A percentile compares a stretch with the other conserved stretches of the same genome.
phyloP scores from a whole-genome alignment of 2,329 filamentous ascomycete species.

The Penicillium sp. region DNA sequence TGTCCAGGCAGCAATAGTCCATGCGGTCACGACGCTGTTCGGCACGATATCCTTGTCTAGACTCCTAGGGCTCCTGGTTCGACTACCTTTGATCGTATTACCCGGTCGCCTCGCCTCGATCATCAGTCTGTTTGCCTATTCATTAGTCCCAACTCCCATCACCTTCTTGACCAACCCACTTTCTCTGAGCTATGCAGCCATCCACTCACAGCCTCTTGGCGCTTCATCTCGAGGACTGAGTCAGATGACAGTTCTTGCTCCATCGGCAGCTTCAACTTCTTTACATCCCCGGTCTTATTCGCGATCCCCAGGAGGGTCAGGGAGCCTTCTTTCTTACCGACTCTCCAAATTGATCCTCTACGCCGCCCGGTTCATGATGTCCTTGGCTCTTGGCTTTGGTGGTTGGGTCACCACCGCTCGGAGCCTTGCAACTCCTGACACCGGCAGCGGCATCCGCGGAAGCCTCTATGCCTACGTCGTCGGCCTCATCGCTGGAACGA shows the following conservation, averaged over 20 bases:
- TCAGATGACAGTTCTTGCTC: conserved; percentile 78
- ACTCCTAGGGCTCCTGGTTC: conserved; percentile 75
- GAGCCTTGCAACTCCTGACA: conserved; percentile 65
- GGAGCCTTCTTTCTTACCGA: conserved; percentile 77
- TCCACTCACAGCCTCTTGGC: conserved; percentile 82
- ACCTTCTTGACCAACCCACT: conserved; percentile 86
- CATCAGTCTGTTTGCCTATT: conserved; percentile 71
- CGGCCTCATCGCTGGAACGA: conserved; percentile 86
- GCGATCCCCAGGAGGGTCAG: conserved; percentile 42
- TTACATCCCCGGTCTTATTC: conserved; percentile 48
- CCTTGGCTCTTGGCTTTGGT: conserved; percentile 83
- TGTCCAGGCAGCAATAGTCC: conserved; percentile 77
- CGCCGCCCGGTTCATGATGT: conserved; percentile 88
- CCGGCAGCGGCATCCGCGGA: conserved; percentile 58
- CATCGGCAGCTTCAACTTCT: conserved; percentile 69
- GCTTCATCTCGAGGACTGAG: conserved; percentile 77
- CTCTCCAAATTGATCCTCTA: conserved; percentile 90
- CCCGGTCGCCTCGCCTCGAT: conserved; percentile 73
- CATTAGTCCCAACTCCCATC: conserved; percentile 81
- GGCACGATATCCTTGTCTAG: conserved; percentile 91
- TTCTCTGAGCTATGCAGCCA: conserved; percentile 87
- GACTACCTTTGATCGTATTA: conserved; percentile 81
- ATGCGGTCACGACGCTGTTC: conserved; percentile 83
- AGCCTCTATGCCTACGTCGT: conserved; percentile 95
- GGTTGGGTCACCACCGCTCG: conserved; percentile 96